Evolutionary conservation across 208 protist genomes (phyloP).

Genomic region (Trypanosoma scelopori): DNA sequence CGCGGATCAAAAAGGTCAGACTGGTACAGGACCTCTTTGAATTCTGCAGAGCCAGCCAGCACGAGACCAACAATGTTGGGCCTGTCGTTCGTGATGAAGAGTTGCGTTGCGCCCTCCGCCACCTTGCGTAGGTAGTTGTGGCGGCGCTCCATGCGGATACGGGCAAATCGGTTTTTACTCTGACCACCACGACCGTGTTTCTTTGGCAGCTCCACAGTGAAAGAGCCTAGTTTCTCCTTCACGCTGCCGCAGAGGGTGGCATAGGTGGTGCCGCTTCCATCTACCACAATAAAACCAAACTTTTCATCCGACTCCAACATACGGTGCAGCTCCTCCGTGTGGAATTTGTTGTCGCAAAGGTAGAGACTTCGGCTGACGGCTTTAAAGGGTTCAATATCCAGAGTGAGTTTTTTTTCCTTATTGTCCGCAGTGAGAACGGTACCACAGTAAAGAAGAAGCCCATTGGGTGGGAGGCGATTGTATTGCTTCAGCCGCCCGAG

Average conservation of each 20-base stretch:
- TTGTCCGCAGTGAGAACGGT: slow-evolving; percentile 98
- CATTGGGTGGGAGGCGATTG: slow-evolving; percentile 94
- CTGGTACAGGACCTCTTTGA: slow-evolving; percentile 98
- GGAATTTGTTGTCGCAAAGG: slow-evolving; percentile 98
- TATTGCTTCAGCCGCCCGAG: slow-evolving; percentile 93
- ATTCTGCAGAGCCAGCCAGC: slow-evolving; percentile 99
- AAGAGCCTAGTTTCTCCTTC: slow-evolving; percentile 97
- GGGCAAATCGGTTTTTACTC: slow-evolving; percentile 99
- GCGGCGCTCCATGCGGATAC: slow-evolving; percentile 99
- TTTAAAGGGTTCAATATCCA: slow-evolving; percentile 99
- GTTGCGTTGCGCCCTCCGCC: slow-evolving; percentile 95
- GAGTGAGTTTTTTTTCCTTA: slow-evolving; percentile 99
- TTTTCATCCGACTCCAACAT: slow-evolving; percentile 99
- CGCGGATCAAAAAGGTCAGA: slow-evolving; percentile 98
- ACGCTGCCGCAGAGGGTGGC: slow-evolving; percentile 98
- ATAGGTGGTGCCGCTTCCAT: slow-evolving; percentile 98
- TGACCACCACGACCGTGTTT: slow-evolving; percentile 99
- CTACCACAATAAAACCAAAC: slow-evolving; percentile 99
- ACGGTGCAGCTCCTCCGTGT: slow-evolving; percentile 97
- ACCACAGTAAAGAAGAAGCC: slow-evolving; percentile 99
- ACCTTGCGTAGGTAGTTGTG: slow-evolving; percentile 99
- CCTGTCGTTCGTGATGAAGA: slow-evolving; percentile 99
- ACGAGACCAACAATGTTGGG: slow-evolving; percentile 99
- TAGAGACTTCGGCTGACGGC: slow-evolving; percentile 99
- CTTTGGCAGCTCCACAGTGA: slow-evolving; percentile 99